Conservation (phyloP, 305 asterid species). For the Fraxinus latifolia region DNA sequence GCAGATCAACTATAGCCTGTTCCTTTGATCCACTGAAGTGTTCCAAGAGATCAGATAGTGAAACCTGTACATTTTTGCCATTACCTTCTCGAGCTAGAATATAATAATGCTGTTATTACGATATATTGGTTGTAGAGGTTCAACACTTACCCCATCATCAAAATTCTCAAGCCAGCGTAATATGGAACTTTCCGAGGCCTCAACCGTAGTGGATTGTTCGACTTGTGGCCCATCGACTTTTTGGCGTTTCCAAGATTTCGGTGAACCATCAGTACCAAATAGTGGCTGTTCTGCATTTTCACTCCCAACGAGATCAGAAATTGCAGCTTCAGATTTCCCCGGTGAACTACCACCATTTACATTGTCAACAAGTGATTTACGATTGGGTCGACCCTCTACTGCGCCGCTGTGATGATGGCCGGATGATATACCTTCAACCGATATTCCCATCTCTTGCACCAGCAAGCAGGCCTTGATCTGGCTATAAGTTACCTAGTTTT, state of each 20-base stretch:
- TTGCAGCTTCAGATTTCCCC: slow-evolving; percentile 18
- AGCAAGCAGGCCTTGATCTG: slow-evolving; percentile 62
- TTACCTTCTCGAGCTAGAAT: neutral
- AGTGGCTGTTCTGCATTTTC: slow-evolving; percentile 16
- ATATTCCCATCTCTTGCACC: slow-evolving; percentile 60
- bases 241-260: slow-evolving; percentile 49
- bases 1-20: slow-evolving; percentile 45
- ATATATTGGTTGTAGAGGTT: neutral
- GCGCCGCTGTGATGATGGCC: slow-evolving; percentile 25
- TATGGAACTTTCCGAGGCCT: slow-evolving; percentile 56
- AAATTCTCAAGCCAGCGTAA: slow-evolving; percentile 55
- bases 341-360: slow-evolving; percentile 15
- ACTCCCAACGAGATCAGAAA: slow-evolving; percentile 19
- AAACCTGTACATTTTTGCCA: slow-evolving; percentile 45
- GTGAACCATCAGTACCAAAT: slow-evolving; percentile 27
- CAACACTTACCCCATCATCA: slow-evolving; percentile 61
- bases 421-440: slow-evolving; percentile 30
- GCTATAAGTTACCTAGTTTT: slow-evolving; percentile 56
- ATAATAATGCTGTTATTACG: neutral
- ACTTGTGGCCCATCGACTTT: slow-evolving; percentile 42
- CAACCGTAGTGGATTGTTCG: slow-evolving; percentile 23
- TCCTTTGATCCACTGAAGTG: slow-evolving; percentile 67
- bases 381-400: slow-evolving; percentile 11
- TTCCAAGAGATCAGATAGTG: slow-evolving; percentile 47
- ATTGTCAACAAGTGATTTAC: slow-evolving; percentile 19